Percentiles rank a stretch among this genome's conserved stretches.
Evolutionary conservation across 345 rosid species (phyloP).

Genomic region (Cardamine resedifolia): DNA sequence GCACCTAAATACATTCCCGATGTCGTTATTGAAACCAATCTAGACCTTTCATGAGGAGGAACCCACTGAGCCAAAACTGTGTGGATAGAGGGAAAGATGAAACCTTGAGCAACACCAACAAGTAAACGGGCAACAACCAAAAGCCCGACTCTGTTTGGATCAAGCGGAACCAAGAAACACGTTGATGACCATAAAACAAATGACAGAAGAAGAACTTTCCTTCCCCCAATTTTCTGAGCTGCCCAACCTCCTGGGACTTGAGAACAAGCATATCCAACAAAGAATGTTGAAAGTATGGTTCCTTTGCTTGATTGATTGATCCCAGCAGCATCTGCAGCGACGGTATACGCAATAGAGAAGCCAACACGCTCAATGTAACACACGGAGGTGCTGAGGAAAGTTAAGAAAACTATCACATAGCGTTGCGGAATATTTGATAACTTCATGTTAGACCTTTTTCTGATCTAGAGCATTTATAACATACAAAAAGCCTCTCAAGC

Average conservation of each 20-base stretch:
- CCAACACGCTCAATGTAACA: constrained; percentile 98
- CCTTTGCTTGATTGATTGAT: constrained; percentile 93
- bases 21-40: constrained; percentile 92
- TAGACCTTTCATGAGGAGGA: constrained; percentile 97
- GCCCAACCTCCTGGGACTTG: constrained; percentile 99
- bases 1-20: constrained; percentile 99
- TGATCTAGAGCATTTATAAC: constrained; percentile 7
- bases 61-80: constrained; percentile 99
- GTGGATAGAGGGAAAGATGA: constrained; percentile 95
- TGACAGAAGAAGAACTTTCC: constrained; percentile 82
- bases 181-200: constrained; percentile 92
- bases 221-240: constrained; percentile 89
- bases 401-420: constrained; percentile 75
- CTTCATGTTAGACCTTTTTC: constrained; percentile 46
- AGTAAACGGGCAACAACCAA: constrained; percentile 85
- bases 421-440: constrained; percentile 69
- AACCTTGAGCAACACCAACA: constrained; percentile 98
- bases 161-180: constrained; percentile 77
- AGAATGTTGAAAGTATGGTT: constrained; percentile 80
- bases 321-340: constrained; percentile 89
- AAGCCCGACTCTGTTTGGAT: constrained; percentile 62
- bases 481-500: constrained; percentile 30
- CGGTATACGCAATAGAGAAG: constrained; percentile 90
- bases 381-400: constrained; percentile 79
- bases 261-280: constrained; percentile 88